These are phyloP conservation scores for Neltuma alba DNA, from an alignment of 306 rosid genomes.

Conservation along the genomic window DNA sequence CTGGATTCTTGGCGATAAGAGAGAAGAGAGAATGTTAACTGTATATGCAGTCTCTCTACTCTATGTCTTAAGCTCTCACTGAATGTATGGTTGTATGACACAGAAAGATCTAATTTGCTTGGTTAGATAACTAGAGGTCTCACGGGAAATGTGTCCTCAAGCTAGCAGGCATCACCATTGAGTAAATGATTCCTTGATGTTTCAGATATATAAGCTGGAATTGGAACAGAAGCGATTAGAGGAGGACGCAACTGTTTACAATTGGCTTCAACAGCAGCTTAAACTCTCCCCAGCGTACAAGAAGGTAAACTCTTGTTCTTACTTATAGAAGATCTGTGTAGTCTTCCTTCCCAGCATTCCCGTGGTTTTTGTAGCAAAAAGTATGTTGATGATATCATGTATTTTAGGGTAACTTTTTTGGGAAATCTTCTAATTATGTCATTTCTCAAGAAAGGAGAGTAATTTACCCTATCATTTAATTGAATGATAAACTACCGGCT, in stretches of 20 bases:
- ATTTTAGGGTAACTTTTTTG: neutral
- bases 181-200: slow-evolving; percentile 33
- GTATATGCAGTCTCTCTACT: too few relatives aligned
- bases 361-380: slow-evolving; percentile 9
- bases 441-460: neutral
- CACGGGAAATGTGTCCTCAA: slow-evolving; percentile 5
- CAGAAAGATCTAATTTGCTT: neutral
- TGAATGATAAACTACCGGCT: neutral
- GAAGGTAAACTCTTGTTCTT: slow-evolving; percentile 57
- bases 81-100: neutral
- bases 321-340: neutral
- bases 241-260: slow-evolving; percentile 87
- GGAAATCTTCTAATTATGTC: neutral
- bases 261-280: slow-evolving; percentile 87
- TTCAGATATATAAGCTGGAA: slow-evolving; percentile 81
- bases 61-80: too few relatives aligned
- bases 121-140: slow-evolving; percentile 31
- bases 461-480: neutral
- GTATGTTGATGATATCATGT: neutral
- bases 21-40: too few relatives aligned
- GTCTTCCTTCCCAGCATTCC: neutral
- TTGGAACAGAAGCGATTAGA: slow-evolving; percentile 79
- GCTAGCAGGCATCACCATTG: slow-evolving; percentile 15
- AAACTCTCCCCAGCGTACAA: slow-evolving; percentile 89
- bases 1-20: too few relatives aligned